Evolutionary conservation across 2,329 filamentous ascomycete genomes (phyloP), one percentile per base, ranked within the genome.

Genomic region (Penicillium sp.): DNA sequence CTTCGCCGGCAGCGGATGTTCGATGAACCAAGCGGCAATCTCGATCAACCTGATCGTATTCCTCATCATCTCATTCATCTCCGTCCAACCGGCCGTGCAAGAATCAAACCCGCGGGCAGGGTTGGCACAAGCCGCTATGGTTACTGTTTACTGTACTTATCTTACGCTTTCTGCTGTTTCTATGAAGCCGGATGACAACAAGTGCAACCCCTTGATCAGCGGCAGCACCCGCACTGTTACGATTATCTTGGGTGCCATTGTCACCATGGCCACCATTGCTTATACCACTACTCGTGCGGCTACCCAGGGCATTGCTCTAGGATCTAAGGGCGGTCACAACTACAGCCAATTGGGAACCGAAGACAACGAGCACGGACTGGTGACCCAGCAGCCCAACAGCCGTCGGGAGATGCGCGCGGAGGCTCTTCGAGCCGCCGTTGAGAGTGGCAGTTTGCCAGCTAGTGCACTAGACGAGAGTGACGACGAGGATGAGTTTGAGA

Each of bases 211-310:
- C 7, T 81, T 99, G 26, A 81, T 97, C 55, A 76, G 84, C 46
- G 92, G 91, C 7, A 89, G 89, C 54, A 94, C 93, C 8, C 85
- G 94, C 55, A 95, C 89, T 7, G 94, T 91, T 1, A 96, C 91
- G 23, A 86, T 97, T 53, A 85, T 99, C 42, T 84, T 99, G 58
- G 94, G 94, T 54, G 94, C 94, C 24, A 87, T 99, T 58, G 90
- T 96, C 48, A 99, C 94, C 9, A 96, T 99, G 84, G 81, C 97
- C 43, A 97, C 94, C 1, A 90, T 97, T 46, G 94, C 94, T 7
- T 99, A 97, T 75, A 99, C 94, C 4, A 99, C 94, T 2, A 99
- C 94, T 2, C 88, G 94, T 46, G 94, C 94, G 15, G 94, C 94
- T 12, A 97, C 94, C 1, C 92, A 97, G 74, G 81, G 78, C 44